Conservation (phyloP, 2,329 filamentous ascomycete species). For the Arthrocladium fulminans region DNA sequence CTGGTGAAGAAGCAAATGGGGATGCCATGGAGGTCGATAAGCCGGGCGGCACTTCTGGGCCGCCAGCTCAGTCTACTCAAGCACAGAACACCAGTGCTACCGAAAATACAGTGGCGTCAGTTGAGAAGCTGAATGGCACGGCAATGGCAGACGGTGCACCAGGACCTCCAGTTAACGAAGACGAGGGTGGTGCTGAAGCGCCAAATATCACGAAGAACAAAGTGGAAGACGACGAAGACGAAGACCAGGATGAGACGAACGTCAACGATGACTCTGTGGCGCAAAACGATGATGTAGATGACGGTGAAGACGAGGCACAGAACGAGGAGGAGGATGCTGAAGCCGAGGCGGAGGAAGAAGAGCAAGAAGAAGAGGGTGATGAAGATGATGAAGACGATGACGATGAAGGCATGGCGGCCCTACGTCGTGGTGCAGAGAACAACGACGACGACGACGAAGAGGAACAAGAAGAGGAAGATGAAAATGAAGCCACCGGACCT, state of each 20-base stretch:
- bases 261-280: conserved; percentile 11
- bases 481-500: conserved; percentile 5
- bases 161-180: conserved; percentile 12
- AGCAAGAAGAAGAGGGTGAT: conserved; percentile 11
- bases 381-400: conserved; percentile 10
- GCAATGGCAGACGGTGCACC: conserved; percentile 53
- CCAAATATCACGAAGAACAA: background rate
- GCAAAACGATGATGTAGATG: conserved; percentile 10
- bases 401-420: conserved; percentile 9
- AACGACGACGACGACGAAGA: conserved; percentile 14
- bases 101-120: conserved; percentile 90
- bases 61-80: conserved; percentile 8
- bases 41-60: conserved; percentile 5
- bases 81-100: conserved; percentile 14
- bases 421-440: conserved; percentile 4
- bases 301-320: conserved; percentile 12
- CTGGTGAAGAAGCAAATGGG: conserved; percentile 10
- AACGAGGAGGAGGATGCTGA: conserved; percentile 12
- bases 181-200: conserved; percentile 10
- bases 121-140: conserved; percentile 85
- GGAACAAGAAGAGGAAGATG: conserved; percentile 13
- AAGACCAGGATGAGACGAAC: conserved; percentile 9
- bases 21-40: conserved; percentile 21
- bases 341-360: conserved; percentile 13
- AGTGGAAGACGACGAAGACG: conserved; percentile 5